phyloP scores from a whole-genome alignment of 2,329 filamentous ascomycete genomes.

The Periconia digitata region DNA sequence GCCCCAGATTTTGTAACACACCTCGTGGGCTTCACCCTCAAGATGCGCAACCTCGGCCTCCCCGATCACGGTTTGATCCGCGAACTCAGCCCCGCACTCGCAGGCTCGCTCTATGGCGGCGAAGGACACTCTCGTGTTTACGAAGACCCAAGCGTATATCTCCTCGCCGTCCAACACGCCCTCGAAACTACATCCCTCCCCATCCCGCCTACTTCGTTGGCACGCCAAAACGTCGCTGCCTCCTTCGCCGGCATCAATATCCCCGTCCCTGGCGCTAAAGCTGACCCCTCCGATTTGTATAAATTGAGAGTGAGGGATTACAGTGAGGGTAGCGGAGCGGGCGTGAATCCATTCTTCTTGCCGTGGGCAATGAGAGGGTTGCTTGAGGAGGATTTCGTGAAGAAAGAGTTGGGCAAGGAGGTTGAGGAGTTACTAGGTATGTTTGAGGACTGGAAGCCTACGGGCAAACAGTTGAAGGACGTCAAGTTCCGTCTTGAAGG shows the following conservation, averaged over 20 bases:
- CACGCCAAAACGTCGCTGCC: constrained; percentile 21
- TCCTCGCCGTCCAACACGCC: constrained; percentile 54
- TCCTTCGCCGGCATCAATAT: constrained; percentile 35
- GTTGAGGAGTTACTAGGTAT: constrained; percentile 77
- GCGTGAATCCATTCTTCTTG: constrained; percentile 78
- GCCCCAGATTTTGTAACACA: constrained; percentile 92
- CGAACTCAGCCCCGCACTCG: constrained; percentile 83
- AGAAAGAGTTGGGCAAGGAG: constrained; percentile 75
- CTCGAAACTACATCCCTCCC: constrained; percentile 50
- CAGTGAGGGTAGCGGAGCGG: constrained; percentile 18
- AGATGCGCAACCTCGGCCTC: constrained; percentile 89
- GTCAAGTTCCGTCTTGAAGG: constrained; percentile 94
- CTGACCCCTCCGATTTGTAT: constrained; percentile 17
- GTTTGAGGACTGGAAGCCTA: constrained; percentile 93
- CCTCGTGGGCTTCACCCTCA: constrained; percentile 88
- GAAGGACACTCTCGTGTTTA: constrained; percentile 94
- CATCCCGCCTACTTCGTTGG: constrained; percentile 15
- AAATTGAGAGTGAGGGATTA: constrained; percentile 38
- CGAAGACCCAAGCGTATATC: constrained; percentile 84
- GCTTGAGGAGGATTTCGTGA: constrained; percentile 84
- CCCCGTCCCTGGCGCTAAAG: constrained; percentile 30
- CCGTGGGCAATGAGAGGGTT: constrained; percentile 96
- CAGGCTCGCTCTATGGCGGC: constrained; percentile 86
- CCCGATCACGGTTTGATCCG: constrained; percentile 91
- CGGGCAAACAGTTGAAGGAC: constrained; percentile 88